Conservation (phyloP, 2,329 filamentous ascomycete genomes). For the Nemania diffusa region DNA sequence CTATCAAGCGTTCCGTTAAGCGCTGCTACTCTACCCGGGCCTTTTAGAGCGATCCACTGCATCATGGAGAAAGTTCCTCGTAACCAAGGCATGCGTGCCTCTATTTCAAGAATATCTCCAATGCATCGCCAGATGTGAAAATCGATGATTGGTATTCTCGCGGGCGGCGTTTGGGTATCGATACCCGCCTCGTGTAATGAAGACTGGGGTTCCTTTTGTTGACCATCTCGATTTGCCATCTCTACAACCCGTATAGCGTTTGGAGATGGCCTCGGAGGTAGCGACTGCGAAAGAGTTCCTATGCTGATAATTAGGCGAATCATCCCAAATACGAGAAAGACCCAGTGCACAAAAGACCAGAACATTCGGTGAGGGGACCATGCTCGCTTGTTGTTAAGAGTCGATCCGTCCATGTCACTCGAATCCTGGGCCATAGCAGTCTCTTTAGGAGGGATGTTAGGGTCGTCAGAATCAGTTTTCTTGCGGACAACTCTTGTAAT, state of each 20-base stretch:
- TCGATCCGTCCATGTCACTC: constrained; percentile 10
- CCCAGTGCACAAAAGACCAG: constrained; percentile 66
- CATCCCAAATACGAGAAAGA: constrained; percentile 66
- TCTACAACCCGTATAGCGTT: constrained; percentile 40
- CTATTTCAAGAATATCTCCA: constrained; percentile 77
- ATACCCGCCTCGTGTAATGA: constrained; percentile 33
- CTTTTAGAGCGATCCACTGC: constrained; percentile 77
- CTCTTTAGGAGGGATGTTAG: constrained; percentile 17
- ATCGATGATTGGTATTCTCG: constrained; percentile 73
- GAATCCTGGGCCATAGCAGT: constrained; percentile 19
- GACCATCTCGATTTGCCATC: constrained; percentile 41
- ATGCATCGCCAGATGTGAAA: constrained; percentile 83
- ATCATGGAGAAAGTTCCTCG: constrained; percentile 77
- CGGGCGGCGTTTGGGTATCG: constrained; percentile 32
- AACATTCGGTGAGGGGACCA: constrained; percentile 63
- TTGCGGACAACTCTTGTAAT: constrained; percentile 59
- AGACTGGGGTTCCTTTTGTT: constrained; percentile 40
- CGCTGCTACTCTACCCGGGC: constrained; percentile 79
- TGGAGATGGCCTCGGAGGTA: constrained; percentile 63
- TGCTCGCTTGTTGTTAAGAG: constrained; percentile 30
- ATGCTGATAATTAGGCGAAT: constrained; percentile 73
- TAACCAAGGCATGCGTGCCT: constrained; percentile 90
- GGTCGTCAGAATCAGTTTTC: constrained; percentile 33
- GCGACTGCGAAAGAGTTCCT: constrained; percentile 73
- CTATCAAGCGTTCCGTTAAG: constrained; percentile 86